These are phyloP conservation scores for Aurifilum marmelostoma DNA, from an alignment of 2,329 filamentous ascomycete genomes.

Conservation along the genomic window DNA sequence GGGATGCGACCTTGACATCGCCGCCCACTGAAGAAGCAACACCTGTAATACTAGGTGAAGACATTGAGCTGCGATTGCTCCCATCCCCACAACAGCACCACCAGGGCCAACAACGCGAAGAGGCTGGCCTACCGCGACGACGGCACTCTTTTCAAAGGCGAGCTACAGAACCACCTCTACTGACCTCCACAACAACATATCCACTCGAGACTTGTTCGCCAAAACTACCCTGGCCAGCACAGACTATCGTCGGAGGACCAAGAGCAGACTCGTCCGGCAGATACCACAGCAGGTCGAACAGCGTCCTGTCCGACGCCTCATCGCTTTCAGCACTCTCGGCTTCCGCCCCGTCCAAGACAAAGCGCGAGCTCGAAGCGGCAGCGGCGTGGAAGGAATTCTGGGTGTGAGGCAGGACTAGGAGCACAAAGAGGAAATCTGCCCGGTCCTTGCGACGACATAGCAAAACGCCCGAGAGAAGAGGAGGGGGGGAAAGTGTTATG, in stretches of 20 bases:
- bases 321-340: conserved; percentile 2
- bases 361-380: conserved; percentile 26
- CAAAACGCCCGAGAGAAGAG: background rate
- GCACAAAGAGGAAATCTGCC: background rate
- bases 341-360: background rate
- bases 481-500: background rate
- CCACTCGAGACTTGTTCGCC: conserved; percentile 12
- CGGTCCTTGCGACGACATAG: background rate
- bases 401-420: conserved; percentile 26
- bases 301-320: conserved; percentile 20
- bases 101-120: background rate
- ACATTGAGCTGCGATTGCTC: conserved; percentile 25
- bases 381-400: conserved; percentile 33
- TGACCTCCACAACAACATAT: conserved; percentile 4
- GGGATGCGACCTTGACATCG: conserved; percentile 2
- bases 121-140: conserved; percentile 6
- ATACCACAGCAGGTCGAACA: conserved; percentile 17
- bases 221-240: conserved; percentile 8
- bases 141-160: too few relatives aligned
- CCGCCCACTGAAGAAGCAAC: background rate
- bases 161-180: conserved; percentile 5
- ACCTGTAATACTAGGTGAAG: background rate
- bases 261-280: background rate
- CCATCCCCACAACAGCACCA: conserved; percentile 6
- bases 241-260: background rate